Evolutionary conservation across 768 basidiomycete genomes (phyloP).

Genomic region (Phylloporus scabripes): DNA sequence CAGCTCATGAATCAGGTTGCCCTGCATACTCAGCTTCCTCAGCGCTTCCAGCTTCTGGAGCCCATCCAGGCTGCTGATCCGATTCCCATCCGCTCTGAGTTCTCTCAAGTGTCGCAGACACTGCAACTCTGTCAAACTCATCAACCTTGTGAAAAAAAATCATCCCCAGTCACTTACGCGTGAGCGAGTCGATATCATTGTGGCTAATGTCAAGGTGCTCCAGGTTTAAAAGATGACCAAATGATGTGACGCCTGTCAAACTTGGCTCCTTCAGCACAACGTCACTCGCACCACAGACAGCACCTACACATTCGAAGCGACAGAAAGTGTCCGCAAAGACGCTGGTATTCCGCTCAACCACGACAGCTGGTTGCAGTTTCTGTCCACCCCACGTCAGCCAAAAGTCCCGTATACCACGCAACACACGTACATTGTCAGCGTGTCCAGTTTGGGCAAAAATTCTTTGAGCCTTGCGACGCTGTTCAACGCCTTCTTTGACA

Average conservation of each 20-base stretch:
- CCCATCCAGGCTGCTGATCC: constrained; percentile 67
- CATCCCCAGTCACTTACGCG: constrained; percentile 51
- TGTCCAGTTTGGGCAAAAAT: constrained; percentile 78
- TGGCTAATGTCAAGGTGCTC: constrained; percentile 87
- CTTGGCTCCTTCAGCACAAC: constrained; percentile 36
- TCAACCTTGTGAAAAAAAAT: background rate
- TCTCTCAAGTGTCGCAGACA: constrained; percentile 84
- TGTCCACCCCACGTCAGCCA: constrained; percentile 30
- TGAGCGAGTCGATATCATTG: constrained; percentile 84
- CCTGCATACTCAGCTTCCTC: constrained; percentile 75
- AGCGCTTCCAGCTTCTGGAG: constrained; percentile 76
- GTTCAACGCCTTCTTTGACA: constrained; percentile 55
- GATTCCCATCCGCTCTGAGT: constrained; percentile 85
- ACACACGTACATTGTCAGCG: constrained; percentile 64
- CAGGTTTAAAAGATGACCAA: constrained; percentile 78
- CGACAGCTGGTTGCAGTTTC: constrained; percentile 66
- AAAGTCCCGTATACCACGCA: background rate
- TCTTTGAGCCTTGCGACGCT: constrained; percentile 76
- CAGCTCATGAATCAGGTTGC: constrained; percentile 59
- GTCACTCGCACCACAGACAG: constrained; percentile 7
- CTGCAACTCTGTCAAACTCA: constrained; percentile 58
- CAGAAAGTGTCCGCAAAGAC: constrained; percentile 69
- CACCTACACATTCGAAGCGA: constrained; percentile 64
- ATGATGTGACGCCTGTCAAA: constrained; percentile 82
- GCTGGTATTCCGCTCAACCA: constrained; percentile 78